A percentile compares a stretch with the other conserved stretches of the same genome.
Evolutionary conservation across 129 eudicot species (phyloP).

Genomic region (Pulicaria dysenterica): DNA sequence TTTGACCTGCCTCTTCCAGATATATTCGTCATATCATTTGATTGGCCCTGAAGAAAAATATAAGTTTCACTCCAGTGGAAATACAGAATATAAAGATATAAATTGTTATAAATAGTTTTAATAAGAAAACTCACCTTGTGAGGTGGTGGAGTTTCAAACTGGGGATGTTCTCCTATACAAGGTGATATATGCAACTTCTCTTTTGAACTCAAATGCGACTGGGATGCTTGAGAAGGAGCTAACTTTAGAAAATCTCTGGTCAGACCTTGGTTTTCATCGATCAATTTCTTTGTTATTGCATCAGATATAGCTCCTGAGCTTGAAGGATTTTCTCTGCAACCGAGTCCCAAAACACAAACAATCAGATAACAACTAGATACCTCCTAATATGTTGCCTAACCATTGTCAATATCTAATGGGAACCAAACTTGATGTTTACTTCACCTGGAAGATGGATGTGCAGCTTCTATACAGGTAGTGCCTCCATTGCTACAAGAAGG

Average conservation of each 20-base stretch:
- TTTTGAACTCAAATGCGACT: conserved; percentile 35
- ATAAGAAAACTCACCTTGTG: conserved; percentile 43
- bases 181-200: conserved; percentile 36
- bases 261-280: conserved; percentile 44
- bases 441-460: conserved; percentile 48
- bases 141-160: conserved; percentile 30
- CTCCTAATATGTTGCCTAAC: neutral
- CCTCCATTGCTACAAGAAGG: conserved; percentile 56
- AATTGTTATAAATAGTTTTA: neutral
- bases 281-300: conserved; percentile 32
- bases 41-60: conserved; percentile 37
- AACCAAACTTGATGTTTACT: conserved; percentile 24
- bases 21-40: conserved; percentile 26
- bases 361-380: conserved; percentile 21
- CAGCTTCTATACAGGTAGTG: conserved; percentile 37
- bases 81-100: neutral
- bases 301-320: conserved; percentile 44
- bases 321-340: conserved; percentile 61
- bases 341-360: conserved; percentile 1
- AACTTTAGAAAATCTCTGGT: conserved; percentile 74
- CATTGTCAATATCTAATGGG: neutral
- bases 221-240: conserved; percentile 61
- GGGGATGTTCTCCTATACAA: conserved; percentile 36
- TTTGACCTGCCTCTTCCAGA: conserved; percentile 40
- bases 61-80: neutral